Percentiles rank a stretch among this genome's conserved stretches.
Conservation (phyloP, 1,284 basidiomycete species). For the Sparassis latifolia region DNA sequence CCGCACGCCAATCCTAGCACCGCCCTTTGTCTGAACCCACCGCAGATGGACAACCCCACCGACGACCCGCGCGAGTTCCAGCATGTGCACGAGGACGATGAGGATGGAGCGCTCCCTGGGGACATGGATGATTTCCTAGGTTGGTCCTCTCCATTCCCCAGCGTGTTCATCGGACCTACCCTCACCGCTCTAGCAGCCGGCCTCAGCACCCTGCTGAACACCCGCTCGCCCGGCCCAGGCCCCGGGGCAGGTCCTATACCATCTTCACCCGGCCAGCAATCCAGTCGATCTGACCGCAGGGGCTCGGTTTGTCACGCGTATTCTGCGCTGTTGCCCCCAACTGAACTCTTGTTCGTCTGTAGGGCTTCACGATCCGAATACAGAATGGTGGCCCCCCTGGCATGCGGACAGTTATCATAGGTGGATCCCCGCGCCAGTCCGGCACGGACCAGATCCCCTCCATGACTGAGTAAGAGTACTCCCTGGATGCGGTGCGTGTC, state of each 20-base stretch:
- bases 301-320: neutral
- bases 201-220: conserved; percentile 6
- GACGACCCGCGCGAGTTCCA: conserved; percentile 70
- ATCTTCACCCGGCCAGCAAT: conserved; percentile 3
- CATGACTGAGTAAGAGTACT: conserved; percentile 24
- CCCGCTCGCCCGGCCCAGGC: neutral
- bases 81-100: conserved; percentile 25
- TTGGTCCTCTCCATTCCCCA: conserved; percentile 18
- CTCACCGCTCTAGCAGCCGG: conserved; percentile 6
- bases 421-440: conserved; percentile 29
- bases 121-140: conserved; percentile 41
- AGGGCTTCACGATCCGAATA: conserved; percentile 31
- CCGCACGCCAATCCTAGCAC: neutral
- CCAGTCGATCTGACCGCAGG: neutral
- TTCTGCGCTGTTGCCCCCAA: neutral
- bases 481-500: no score
- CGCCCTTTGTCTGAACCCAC: neutral
- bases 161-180: neutral
- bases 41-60: conserved; percentile 61
- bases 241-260: conserved; percentile 1
- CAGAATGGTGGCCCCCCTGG: conserved; percentile 27
- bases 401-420: conserved; percentile 37
- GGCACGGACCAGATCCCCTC: conserved; percentile 16
- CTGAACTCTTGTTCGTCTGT: no score
- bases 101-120: conserved; percentile 26